A percentile compares a stretch with the other conserved stretches of the same genome.
These are phyloP conservation scores for Talaromyces wortmannii DNA, from an alignment of 495 filamentous ascomycete species.

Conservation along the genomic window DNA sequence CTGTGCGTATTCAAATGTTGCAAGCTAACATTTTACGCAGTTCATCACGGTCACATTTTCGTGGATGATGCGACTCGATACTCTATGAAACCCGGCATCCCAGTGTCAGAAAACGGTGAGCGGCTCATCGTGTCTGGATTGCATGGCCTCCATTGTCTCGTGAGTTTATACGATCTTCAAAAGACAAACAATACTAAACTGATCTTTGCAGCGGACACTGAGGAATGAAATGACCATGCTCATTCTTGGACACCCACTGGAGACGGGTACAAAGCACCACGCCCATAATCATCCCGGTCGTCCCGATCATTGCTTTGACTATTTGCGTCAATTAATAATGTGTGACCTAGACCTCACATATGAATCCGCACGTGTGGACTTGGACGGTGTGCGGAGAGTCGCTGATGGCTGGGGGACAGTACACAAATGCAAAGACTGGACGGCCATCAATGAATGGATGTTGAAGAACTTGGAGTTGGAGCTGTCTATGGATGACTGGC, in stretches of 20 bases:
- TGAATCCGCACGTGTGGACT: not conserved
- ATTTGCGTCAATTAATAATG: not conserved
- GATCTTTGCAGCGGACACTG: not conserved
- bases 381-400: not conserved
- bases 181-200: not conserved
- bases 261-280: not conserved
- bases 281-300: not conserved
- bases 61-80: not conserved
- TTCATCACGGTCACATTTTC: not conserved
- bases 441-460: not conserved
- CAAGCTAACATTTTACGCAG: not conserved
- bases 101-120: not conserved
- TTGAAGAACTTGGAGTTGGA: not conserved
- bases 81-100: not conserved
- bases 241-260: not conserved
- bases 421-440: not conserved
- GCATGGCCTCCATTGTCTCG: not conserved
- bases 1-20: too few species aligned
- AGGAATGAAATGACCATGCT: constrained; percentile 1
- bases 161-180: not conserved
- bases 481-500: not conserved
- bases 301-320: constrained; percentile 1
- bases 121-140: not conserved
- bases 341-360: not conserved
- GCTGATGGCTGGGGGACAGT: not conserved